A percentile compares a stretch with the other conserved stretches of the same genome.
Evolutionary conservation across 345 rosid species (phyloP).

Genomic region (Ailanthus altissimus): DNA sequence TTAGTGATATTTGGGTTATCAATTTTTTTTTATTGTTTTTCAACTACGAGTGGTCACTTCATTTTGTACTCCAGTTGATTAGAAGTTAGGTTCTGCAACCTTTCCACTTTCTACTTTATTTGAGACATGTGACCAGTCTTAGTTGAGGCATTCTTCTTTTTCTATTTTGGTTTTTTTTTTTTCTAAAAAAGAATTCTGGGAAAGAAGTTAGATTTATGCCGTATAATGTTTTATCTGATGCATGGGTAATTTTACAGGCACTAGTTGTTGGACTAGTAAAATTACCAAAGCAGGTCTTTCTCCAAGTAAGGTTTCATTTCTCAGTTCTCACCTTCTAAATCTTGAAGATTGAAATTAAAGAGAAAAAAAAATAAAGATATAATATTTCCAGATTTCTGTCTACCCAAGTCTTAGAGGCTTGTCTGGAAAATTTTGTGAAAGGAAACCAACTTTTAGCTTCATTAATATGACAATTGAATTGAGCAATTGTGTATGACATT

Average conservation of each 20-base stretch:
- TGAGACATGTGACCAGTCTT: too few relatives aligned
- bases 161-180: too few relatives aligned
- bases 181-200: too few relatives aligned
- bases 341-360: neutral
- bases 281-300: slow-evolving; percentile 29
- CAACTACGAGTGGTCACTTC: too few relatives aligned
- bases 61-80: too few relatives aligned
- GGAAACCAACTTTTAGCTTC: neutral
- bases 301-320: slow-evolving; percentile 21
- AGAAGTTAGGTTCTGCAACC: too few relatives aligned
- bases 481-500: too few relatives aligned
- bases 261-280: slow-evolving; percentile 33
- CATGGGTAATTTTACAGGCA: slow-evolving; percentile 31
- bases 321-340: neutral
- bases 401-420: neutral
- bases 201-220: neutral
- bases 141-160: too few relatives aligned
- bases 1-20: too few relatives aligned
- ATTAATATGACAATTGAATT: too few relatives aligned
- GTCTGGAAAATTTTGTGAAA: neutral
- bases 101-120: too few relatives aligned
- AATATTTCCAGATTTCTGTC: neutral
- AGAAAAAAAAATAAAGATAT: neutral
- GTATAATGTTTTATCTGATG: slow-evolving; percentile 15
- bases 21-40: too few relatives aligned